These are phyloP conservation scores for Polychaeton citri DNA, from an alignment of 2,329 filamentous ascomycete species.

Conservation along the genomic window DNA sequence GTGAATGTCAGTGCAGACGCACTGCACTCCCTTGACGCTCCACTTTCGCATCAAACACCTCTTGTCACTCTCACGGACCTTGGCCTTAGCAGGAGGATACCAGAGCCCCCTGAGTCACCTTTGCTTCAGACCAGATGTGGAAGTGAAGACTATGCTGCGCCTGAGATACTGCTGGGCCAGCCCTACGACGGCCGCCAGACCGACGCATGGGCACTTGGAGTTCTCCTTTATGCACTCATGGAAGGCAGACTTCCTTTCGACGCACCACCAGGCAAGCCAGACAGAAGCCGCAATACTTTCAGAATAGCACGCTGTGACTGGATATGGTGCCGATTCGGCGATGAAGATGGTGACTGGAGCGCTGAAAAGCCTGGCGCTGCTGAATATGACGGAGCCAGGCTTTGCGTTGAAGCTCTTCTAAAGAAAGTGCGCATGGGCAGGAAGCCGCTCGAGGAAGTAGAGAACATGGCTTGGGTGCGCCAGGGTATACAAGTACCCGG, in stretches of 20 bases:
- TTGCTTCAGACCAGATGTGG: constrained; percentile 89
- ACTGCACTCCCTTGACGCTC: constrained; percentile 54
- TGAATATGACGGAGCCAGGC: constrained; percentile 59
- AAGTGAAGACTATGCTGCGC: constrained; percentile 92
- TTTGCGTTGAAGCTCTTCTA: constrained; percentile 70
- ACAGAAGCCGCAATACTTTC: constrained; percentile 62
- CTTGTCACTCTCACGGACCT: constrained; percentile 84
- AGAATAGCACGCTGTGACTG: constrained; percentile 93
- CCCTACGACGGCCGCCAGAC: constrained; percentile 85
- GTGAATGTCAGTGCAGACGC: constrained; percentile 60
- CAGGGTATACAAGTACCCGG: constrained; percentile 56
- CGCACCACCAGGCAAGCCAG: constrained; percentile 66
- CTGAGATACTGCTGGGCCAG: constrained; percentile 90
- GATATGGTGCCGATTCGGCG: constrained; percentile 80
- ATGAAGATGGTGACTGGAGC: constrained; percentile 79
- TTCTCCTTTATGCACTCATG: constrained; percentile 82
- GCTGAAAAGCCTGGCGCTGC: constrained; percentile 49
- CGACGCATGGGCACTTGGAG: constrained; percentile 90
- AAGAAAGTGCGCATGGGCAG: constrained; percentile 65
- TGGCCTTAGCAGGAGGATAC: constrained; percentile 73
- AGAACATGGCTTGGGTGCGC: constrained; percentile 60
- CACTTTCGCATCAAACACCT: constrained; percentile 63
- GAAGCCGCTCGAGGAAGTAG: constrained; percentile 62
- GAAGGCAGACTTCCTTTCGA: constrained; percentile 92
- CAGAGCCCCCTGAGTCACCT: constrained; percentile 59